These are phyloP conservation scores for Babesia divergens DNA, from an alignment of 169 alveolate species.

Conservation along the genomic window DNA sequence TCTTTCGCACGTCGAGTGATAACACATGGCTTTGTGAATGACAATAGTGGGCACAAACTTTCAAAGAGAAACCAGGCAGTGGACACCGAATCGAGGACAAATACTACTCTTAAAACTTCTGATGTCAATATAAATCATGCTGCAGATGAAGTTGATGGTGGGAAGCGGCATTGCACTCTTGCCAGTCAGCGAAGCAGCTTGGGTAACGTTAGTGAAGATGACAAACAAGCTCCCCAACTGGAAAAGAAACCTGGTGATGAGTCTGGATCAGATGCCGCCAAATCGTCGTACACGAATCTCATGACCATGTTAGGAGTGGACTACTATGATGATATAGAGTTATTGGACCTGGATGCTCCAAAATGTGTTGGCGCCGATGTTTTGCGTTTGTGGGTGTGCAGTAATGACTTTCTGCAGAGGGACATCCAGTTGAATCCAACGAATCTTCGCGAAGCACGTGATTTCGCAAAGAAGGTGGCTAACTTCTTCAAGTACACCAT, in stretches of 20 bases:
- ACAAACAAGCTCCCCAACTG: no score
- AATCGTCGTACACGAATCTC: not conserved
- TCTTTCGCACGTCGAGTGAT: constrained; percentile 45
- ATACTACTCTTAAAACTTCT: no score
- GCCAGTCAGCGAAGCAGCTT: no score
- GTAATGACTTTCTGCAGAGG: constrained; percentile 52
- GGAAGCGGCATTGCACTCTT: no score
- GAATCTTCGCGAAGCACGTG: constrained; percentile 26
- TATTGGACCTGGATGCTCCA: constrained; percentile 11
- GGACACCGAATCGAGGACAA: no score
- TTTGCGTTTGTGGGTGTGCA: constrained; percentile 45
- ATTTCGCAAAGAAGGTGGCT: constrained; percentile 39
- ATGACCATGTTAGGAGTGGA: constrained; percentile 11
- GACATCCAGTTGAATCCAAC: constrained; percentile 37
- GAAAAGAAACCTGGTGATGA: no score
- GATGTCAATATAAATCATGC: not conserved
- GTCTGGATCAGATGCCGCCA: no score
- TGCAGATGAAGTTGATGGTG: not conserved
- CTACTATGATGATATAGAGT: constrained; percentile 16
- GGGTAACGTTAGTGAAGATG: no score
- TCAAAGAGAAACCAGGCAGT: constrained; percentile 23
- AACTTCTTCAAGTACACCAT: constrained; percentile 51
- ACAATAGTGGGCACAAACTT: constrained; percentile 26
- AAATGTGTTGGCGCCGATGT: constrained; percentile 44
- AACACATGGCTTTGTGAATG: constrained; percentile 58